Evolutionary conservation across 352 stramenopile genomes (phyloP).

Genomic region (Globisporangium cederbergense): DNA sequence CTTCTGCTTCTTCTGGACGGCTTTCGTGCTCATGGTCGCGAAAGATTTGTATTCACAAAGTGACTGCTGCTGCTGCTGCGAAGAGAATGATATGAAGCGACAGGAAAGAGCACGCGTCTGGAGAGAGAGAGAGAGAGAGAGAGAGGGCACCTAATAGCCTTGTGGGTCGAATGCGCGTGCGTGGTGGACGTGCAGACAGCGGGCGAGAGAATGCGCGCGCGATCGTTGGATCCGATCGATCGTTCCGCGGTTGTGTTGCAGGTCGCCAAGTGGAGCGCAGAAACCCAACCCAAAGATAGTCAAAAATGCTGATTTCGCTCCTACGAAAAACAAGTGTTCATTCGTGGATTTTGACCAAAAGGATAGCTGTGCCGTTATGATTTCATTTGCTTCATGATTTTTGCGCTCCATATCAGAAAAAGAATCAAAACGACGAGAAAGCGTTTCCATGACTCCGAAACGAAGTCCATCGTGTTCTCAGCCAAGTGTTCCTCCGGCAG

Average conservation of each 20-base stretch:
- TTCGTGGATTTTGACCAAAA: too few relatives aligned
- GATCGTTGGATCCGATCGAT: neutral
- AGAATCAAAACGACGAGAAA: neutral
- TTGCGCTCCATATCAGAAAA: too few relatives aligned
- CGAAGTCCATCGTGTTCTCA: neutral
- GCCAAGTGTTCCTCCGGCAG: neutral
- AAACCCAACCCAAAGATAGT: too few relatives aligned
- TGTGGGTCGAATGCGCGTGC: neutral
- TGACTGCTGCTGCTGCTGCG: neutral
- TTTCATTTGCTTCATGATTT: too few relatives aligned
- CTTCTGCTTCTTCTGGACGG: constrained; percentile 68
- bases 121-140: neutral
- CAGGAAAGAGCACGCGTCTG: neutral
- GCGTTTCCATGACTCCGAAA: neutral
- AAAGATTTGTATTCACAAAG: neutral
- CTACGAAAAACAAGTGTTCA: too few relatives aligned
- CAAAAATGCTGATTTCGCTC: too few relatives aligned
- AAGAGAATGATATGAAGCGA: neutral
- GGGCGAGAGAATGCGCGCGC: neutral
- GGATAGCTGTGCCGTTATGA: too few relatives aligned
- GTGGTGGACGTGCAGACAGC: neutral
- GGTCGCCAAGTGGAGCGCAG: too few relatives aligned
- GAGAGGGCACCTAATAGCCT: neutral
- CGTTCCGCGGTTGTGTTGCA: too few relatives aligned
- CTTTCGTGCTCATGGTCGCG: constrained; percentile 46